Conservation (phyloP, 768 basidiomycete genomes). For the Russula brevipes region DNA sequence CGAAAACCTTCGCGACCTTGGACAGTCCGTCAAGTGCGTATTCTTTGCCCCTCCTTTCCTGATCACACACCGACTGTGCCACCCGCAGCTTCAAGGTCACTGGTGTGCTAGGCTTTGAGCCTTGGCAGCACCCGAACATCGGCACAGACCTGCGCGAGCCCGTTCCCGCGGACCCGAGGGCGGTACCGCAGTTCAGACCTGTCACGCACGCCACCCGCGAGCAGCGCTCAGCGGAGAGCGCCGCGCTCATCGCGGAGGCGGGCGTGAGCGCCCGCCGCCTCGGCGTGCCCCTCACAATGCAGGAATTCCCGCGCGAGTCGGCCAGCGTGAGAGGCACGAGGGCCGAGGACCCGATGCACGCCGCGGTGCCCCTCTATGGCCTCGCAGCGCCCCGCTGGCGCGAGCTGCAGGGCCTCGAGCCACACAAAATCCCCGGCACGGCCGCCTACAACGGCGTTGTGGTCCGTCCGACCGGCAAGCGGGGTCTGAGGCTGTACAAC, state of each 20-base stretch:
- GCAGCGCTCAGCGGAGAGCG: constrained; percentile 7
- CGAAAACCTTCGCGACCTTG: constrained; percentile 17
- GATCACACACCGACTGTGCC: not conserved
- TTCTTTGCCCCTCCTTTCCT: not conserved
- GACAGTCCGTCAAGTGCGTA: constrained; percentile 20
- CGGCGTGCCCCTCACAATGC: constrained; percentile 15
- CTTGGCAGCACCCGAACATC: constrained; percentile 13
- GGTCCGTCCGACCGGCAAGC: not conserved
- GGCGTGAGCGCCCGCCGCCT: constrained; percentile 8
- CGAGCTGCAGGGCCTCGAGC: not conserved
- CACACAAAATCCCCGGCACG: not conserved
- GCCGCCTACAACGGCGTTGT: not conserved
- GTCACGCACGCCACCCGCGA: not conserved
- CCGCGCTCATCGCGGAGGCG: constrained; percentile 7
- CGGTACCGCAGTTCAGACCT: constrained; percentile 5
- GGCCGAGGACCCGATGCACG: constrained; percentile 5
- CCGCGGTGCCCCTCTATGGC: constrained; percentile 6
- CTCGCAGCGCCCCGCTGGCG: constrained; percentile 14
- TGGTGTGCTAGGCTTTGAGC: constrained; percentile 4
- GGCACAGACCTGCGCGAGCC: constrained; percentile 21
- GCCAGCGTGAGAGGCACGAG: not conserved
- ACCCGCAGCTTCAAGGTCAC: constrained; percentile 10
- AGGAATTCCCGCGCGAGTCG: constrained; percentile 11
- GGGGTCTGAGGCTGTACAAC: not conserved
- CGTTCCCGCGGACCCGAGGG: constrained; percentile 14